These are phyloP conservation scores for Oryza rufipogon DNA, from an alignment of 176 grass and related monocot species.

Conservation along the genomic window DNA sequence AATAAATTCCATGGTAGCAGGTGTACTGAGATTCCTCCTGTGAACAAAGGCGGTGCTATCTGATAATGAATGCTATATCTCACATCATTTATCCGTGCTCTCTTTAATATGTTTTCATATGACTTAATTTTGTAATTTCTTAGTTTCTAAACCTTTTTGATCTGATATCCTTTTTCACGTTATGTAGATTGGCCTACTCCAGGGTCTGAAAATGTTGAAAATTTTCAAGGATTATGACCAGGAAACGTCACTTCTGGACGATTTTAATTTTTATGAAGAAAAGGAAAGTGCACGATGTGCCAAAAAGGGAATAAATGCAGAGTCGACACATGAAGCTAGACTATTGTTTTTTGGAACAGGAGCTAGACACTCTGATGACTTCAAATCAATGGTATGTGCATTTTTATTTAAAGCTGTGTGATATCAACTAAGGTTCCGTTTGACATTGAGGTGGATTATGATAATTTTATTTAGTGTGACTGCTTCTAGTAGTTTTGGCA, in stretches of 20 bases:
- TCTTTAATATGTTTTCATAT: not conserved
- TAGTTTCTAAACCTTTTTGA: not conserved
- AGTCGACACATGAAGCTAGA: constrained; percentile 27
- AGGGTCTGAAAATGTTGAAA: constrained; percentile 75
- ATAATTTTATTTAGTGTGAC: not conserved
- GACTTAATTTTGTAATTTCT: constrained; percentile 12
- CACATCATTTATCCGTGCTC: not conserved
- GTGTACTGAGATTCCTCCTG: constrained; percentile 2
- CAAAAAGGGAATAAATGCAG: constrained; percentile 34
- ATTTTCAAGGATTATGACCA: constrained; percentile 66
- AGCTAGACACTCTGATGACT: constrained; percentile 30
- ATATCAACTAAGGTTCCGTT: not conserved
- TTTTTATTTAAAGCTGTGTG: constrained; percentile 3
- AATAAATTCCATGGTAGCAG: constrained; percentile 3
- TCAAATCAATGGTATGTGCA: constrained; percentile 44
- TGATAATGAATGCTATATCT: not conserved
- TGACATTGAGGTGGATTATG: not conserved
- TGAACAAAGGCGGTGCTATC: constrained; percentile 7
- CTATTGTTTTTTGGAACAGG: constrained; percentile 27
- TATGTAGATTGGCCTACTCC: constrained; percentile 67
- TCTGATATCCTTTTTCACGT: not conserved
- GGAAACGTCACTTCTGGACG: constrained; percentile 60
- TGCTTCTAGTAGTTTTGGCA: not conserved
- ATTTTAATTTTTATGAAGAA: constrained; percentile 74
- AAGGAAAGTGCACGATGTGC: constrained; percentile 39